A percentile compares a stretch with the other conserved stretches of the same genome.
Evolutionary conservation across 78 protist species (phyloP).

Genomic region (Dictyostelium firmibasis): DNA sequence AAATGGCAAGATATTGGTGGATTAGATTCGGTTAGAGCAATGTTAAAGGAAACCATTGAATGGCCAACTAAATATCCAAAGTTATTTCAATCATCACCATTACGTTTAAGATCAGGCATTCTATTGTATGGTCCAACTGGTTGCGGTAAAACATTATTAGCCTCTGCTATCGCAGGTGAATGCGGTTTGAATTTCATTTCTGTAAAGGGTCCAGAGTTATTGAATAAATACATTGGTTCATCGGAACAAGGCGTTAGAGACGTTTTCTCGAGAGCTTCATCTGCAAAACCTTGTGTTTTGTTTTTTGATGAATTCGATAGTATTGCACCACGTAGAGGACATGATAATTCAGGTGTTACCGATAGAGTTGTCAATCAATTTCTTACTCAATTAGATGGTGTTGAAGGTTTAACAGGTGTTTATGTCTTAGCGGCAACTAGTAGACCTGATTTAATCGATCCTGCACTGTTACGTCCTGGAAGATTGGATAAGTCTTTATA

Average conservation of each 20-base stretch:
- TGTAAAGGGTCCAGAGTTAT: slow-evolving; percentile 98
- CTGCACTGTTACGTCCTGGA: slow-evolving; percentile 98
- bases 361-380: slow-evolving; percentile 97
- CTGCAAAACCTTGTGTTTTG: slow-evolving; percentile 94
- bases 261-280: slow-evolving; percentile 90
- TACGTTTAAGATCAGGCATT: slow-evolving; percentile 82
- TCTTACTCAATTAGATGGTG: slow-evolving; percentile 95
- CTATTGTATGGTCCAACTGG: slow-evolving; percentile 97
- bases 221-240: slow-evolving; percentile 95
- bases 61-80: slow-evolving; percentile 84
- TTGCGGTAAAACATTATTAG: slow-evolving; percentile 94
- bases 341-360: slow-evolving; percentile 93
- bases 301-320: slow-evolving; percentile 97
- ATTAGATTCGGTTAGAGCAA: slow-evolving; percentile 34
- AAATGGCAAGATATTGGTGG: slow-evolving; percentile 85
- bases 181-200: slow-evolving; percentile 89
- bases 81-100: slow-evolving; percentile 77
- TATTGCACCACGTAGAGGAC: slow-evolving; percentile 89
- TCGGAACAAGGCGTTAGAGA: slow-evolving; percentile 91
- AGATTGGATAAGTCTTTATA: slow-evolving; percentile 87
- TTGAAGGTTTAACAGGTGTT: slow-evolving; percentile 90
- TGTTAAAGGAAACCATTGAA: slow-evolving; percentile 84
- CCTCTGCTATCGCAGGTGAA: slow-evolving; percentile 87
- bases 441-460: slow-evolving; percentile 95
- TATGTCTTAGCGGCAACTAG: slow-evolving; percentile 94